Conservation (phyloP, 495 filamentous ascomycete species). For the Lasiosphaeris hirsuta region DNA sequence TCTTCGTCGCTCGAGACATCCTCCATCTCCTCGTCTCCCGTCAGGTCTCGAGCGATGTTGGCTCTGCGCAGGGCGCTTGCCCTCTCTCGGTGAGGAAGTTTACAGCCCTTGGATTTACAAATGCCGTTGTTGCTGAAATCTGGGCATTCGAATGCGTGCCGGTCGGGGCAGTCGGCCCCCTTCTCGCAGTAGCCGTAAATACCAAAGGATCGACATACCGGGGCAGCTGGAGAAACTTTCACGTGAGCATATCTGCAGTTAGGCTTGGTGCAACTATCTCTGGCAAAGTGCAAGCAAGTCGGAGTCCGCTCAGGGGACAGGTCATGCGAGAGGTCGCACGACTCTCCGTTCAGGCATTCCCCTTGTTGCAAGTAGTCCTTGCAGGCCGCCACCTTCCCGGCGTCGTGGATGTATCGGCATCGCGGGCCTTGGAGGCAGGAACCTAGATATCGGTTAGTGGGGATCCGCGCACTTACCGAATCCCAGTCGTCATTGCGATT, state of each 20-base stretch:
- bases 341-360: conserved; percentile 71
- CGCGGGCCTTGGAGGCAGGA: conserved; percentile 73
- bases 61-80: conserved; percentile 61
- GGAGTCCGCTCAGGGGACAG: conserved; percentile 81
- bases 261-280: conserved; percentile 84
- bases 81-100: conserved; percentile 81
- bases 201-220: conserved; percentile 81
- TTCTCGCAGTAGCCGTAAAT: conserved; percentile 87
- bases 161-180: conserved; percentile 71
- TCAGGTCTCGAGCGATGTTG: conserved; percentile 18
- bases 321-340: conserved; percentile 92
- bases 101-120: conserved; percentile 81
- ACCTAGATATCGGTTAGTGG: conserved; percentile 54
- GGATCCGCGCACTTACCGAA: conserved; percentile 28
- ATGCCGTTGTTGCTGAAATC: conserved; percentile 88
- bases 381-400: conserved; percentile 87
- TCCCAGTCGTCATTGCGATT: conserved; percentile 16
- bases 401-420: conserved; percentile 83
- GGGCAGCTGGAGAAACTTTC: conserved; percentile 73
- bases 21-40: conserved; percentile 57
- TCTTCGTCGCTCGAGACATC: conserved; percentile 86
- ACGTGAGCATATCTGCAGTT: conserved; percentile 89
- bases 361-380: conserved; percentile 78
- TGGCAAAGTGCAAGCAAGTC: conserved; percentile 83
- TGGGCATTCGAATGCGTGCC: conserved; percentile 87